Percentiles rank a stretch among this genome's conserved stretches.
Evolutionary conservation across 2,329 filamentous ascomycete species (phyloP).

Genomic region (Sporothrix variecibatus): DNA sequence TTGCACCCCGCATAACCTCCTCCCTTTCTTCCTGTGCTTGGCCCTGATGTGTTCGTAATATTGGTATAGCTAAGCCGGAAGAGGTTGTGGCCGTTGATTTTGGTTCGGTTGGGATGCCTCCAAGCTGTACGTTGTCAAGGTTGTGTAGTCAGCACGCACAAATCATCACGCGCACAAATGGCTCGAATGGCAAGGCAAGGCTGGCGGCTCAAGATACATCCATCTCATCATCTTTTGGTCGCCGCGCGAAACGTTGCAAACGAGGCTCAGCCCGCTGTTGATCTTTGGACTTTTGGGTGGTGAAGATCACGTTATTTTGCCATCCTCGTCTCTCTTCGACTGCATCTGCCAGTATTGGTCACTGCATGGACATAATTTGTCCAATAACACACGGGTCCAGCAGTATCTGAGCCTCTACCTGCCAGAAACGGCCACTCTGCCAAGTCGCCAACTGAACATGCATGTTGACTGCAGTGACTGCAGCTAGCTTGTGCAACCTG

Average conservation of each 20-base stretch:
- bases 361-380: not conserved
- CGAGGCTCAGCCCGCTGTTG: constrained; percentile 1
- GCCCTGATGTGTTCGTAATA: not conserved
- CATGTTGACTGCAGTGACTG: not conserved
- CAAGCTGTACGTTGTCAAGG: too few relatives aligned
- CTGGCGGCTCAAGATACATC: not conserved
- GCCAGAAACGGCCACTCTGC: not conserved
- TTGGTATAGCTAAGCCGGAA: not conserved
- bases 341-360: not conserved
- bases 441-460: not conserved
- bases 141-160: not conserved
- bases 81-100: not conserved
- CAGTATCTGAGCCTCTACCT: not conserved
- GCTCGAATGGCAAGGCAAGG: not conserved
- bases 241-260: not conserved
- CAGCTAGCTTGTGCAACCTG: not conserved
- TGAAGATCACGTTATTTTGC: not conserved
- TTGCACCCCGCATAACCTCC: not conserved
- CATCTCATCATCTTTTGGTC: not conserved
- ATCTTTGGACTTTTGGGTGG: not conserved
- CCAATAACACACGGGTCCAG: not conserved
- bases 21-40: not conserved
- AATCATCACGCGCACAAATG: not conserved
- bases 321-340: not conserved
- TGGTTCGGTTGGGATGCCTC: not conserved